Percentiles rank a stretch among this genome's conserved stretches.
Evolutionary conservation across 345 rosid species (phyloP).

Genomic region (Raphanus sativus): DNA sequence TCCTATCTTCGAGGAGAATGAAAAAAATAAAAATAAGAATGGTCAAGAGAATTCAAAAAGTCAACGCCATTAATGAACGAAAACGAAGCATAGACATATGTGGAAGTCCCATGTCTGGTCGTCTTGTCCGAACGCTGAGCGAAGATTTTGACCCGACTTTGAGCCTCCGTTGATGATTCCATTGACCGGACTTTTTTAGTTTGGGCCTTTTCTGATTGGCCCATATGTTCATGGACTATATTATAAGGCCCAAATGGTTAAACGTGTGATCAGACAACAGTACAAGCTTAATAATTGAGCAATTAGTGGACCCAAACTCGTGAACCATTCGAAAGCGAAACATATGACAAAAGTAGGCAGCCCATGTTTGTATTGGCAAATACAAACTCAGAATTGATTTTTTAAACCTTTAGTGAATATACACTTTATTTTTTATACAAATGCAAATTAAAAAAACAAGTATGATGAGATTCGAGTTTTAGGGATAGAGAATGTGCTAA

Average conservation of each 20-base stretch:
- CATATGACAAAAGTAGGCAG: conserved; percentile 25
- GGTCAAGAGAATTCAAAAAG: background rate
- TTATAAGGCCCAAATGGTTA: background rate
- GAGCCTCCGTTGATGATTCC: background rate
- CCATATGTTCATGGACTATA: background rate
- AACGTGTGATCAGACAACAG: background rate
- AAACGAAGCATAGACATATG: conserved; percentile 7
- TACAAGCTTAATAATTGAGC: conserved; percentile 14
- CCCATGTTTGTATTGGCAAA: conserved; percentile 23
- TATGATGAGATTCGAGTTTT: conserved; percentile 14
- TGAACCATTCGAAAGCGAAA: conserved; percentile 21
- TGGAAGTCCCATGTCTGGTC: background rate
- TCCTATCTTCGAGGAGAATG: conserved; percentile 10
- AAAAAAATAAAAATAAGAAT: conserved; percentile 9
- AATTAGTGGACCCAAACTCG: conserved; percentile 29
- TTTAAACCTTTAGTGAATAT: background rate
- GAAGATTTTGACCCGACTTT: background rate
- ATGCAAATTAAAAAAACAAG: background rate
- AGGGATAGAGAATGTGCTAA: conserved; percentile 4
- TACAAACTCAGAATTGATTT: background rate
- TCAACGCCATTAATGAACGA: background rate
- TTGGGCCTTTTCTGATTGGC: background rate
- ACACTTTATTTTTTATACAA: background rate
- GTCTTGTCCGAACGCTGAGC: background rate
- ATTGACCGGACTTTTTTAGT: background rate